phyloP scores from a whole-genome alignment of 495 filamentous ascomycete genomes.

The Penicillium ochrochloron region DNA sequence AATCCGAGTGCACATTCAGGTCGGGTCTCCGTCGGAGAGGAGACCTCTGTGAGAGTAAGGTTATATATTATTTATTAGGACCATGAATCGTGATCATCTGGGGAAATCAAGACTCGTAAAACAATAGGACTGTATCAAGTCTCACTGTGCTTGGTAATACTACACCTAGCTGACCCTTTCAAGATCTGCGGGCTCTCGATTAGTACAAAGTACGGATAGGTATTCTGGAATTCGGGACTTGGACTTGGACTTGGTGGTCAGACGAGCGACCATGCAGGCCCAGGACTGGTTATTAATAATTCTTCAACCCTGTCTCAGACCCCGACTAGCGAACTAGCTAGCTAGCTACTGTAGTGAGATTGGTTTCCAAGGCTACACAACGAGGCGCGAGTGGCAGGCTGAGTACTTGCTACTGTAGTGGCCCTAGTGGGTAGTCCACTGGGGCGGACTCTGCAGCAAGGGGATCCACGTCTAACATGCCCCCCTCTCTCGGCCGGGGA shows the following conservation, averaged over 20 bases:
- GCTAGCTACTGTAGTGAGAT: background rate
- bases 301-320: constrained; percentile 1
- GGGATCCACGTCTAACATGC: constrained; percentile 17
- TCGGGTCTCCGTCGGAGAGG: constrained; percentile 5
- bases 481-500: constrained; percentile 1
- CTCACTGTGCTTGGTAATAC: background rate
- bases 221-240: constrained; percentile 3
- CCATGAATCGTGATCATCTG: background rate
- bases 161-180: background rate
- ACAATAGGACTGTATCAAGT: background rate
- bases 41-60: background rate
- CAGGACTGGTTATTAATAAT: constrained; percentile 3
- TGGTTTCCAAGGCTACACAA: constrained; percentile 2
- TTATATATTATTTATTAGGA: background rate
- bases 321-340: background rate
- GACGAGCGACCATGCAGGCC: background rate
- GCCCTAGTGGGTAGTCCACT: background rate
- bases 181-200: background rate
- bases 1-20: background rate
- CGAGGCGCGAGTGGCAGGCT: background rate
- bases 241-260: background rate
- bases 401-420: background rate
- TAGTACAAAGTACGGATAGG: background rate
- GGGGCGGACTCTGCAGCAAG: constrained; percentile 19
- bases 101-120: background rate